Evolutionary conservation across 1,139 yeast species (phyloP), one percentile per base, ranked within the genome.

Genomic region (Hyphopichia wangnamkhiaoensis): DNA sequence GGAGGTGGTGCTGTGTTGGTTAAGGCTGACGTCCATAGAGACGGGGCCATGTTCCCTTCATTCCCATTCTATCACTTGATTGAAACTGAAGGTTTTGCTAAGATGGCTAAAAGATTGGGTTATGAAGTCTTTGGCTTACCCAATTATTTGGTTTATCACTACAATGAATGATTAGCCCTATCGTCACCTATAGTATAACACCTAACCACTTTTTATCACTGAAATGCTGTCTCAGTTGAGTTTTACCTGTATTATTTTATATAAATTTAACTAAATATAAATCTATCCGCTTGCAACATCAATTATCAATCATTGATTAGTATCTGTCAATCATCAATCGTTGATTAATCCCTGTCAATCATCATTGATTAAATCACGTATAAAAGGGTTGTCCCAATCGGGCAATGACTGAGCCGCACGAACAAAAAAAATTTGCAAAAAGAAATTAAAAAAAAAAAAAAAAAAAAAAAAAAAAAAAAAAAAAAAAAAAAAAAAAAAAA

Each of bases 1-100:
- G 98, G 98, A 40, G 98, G 93, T 44, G 96, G 98, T 23, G 95
- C 97, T 32, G 82, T 95, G 27, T 63, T 93, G 65, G 98, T 93
- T 26, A 89, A 91, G 61, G 96, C 98, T 8, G 97, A 90, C 51
- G 98, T 93, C 41, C 98, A 93, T 65, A 79, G 98, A 60, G 98
- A 93, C 61, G 98, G 98, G 38, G 98, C 98, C 41, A 91, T 91
- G 97, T 93, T 93, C 79, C 98, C 98, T 15, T 87, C 95, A 30
- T 93, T 93, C 79, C 94, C 98, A 45, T 93, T 93, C 71, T 91
- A 93, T 63, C 96, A 93, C 59, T 75, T 93, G 65, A 90, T 93
- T 50, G 98, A 93, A 68, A 90, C 98, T 6, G 98, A 93, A 67
- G 98, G 98, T 17, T 93, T 93, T 65, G 98, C 98, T 20, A 89